Evolutionary conservation across 1,284 basidiomycete genomes (phyloP), one percentile per base, ranked within the genome.

Genomic region (Gymnopus androsaceus): DNA sequence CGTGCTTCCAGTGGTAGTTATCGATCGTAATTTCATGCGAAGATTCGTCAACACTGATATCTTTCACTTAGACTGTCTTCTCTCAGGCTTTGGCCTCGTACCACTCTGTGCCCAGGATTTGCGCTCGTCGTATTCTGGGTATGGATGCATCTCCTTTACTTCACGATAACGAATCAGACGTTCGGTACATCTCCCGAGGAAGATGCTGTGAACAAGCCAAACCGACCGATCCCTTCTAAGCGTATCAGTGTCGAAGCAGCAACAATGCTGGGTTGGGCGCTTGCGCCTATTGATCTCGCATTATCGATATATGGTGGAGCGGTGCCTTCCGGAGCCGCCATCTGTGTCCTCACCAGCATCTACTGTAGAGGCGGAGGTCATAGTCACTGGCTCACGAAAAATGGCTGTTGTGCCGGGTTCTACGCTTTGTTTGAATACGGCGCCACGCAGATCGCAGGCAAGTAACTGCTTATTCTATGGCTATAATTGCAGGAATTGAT

Each of bases 331-430:
- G 37, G 42, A 12, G 15, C 51, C 3, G 42, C 15, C 3, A 49
- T 57, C 17, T 31, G 34, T 6, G 5, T 42, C 5, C 21, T 54
- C 11, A 54, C 51, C 23, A 15, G 28, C 45, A 27, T 57, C 19
- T 51, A 57, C 33, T 51, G 45, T 23, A 49, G 51, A 36, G 40
- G 27, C 30, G 33, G 47, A 23, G 44, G 50, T 15, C 34, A 47
- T 44, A 31, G 37, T n/a, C 56, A 57, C 30, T 57, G 56, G 56
- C 21, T 54, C 6, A 40, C 51, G 11, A 54, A 49, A 31, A 57
- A 57, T 33, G 14, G 51, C 12, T 48, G 42, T 23, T 46, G 42
- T 25, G 56, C 50, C 27, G 42, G 19, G 7, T 46, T 48, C 12
- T 57, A 54, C 27, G 51, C 46, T 5, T 17, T 25, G 1, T 57